A percentile compares a stretch with the other conserved stretches of the same genome.
Conservation (phyloP, 2,329 filamentous ascomycete genomes). For the Cytospora leucostoma region DNA sequence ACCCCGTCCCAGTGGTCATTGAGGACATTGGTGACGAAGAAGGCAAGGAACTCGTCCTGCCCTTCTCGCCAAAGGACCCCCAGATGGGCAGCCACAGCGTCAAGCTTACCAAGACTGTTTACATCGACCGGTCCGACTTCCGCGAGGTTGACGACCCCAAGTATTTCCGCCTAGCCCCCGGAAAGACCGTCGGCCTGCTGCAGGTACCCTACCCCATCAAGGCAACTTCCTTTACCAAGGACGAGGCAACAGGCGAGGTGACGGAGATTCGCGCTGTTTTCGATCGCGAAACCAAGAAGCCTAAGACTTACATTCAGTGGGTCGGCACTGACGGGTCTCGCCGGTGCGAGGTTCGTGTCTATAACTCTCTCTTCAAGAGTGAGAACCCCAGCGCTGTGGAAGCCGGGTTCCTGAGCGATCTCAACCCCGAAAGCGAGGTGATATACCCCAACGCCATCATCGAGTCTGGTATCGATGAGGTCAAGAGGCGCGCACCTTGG, state of each 20-base stretch:
- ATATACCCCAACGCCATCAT: conserved; percentile 78
- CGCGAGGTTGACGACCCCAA: conserved; percentile 65
- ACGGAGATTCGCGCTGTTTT: conserved; percentile 34
- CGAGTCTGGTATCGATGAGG: conserved; percentile 80
- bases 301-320: conserved; percentile 63
- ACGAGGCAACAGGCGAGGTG: conserved; percentile 50
- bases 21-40: conserved; percentile 74
- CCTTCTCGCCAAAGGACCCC: conserved; percentile 55
- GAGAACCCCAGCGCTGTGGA: conserved; percentile 77
- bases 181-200: conserved; percentile 67
- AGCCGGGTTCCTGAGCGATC: conserved; percentile 79
- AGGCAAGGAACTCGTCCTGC: conserved; percentile 61
- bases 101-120: conserved; percentile 63
- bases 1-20: conserved; percentile 80
- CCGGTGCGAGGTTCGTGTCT: conserved; percentile 25
- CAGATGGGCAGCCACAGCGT: conserved; percentile 39
- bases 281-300: conserved; percentile 35
- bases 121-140: conserved; percentile 72
- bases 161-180: conserved; percentile 71
- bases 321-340: conserved; percentile 41
- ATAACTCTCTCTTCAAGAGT: conserved; percentile 53
- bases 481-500: conserved; percentile 75
- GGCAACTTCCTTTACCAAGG: conserved; percentile 64
- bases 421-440: conserved; percentile 82
- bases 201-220: conserved; percentile 66